Conservation (phyloP, 2,329 filamentous ascomycete genomes). For the Colletotrichum sp. region DNA sequence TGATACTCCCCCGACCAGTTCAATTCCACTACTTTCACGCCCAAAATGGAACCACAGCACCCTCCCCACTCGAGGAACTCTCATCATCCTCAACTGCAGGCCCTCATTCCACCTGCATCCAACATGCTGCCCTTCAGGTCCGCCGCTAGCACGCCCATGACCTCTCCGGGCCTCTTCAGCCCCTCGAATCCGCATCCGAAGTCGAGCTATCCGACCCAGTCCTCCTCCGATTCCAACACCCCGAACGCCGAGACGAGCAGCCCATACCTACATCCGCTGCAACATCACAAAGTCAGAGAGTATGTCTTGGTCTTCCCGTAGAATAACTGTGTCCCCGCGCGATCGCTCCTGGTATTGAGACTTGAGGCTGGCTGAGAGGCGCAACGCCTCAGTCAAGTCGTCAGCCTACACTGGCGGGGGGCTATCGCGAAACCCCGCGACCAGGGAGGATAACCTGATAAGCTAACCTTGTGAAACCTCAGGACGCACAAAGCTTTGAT, state of each 20-base stretch:
- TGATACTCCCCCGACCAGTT: constrained; percentile 9
- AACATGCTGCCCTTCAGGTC: constrained; percentile 50
- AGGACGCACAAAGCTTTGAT: constrained; percentile 91
- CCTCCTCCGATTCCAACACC: constrained; percentile 59
- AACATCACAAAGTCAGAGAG: constrained; percentile 78
- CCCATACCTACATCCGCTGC: constrained; percentile 72
- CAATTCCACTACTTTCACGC: neutral
- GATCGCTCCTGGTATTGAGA: too few species aligned
- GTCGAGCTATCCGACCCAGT: constrained; percentile 40
- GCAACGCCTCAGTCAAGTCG: constrained; percentile 2
- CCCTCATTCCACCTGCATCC: constrained; percentile 31
- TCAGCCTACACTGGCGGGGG: neutral
- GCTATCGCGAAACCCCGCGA: neutral
- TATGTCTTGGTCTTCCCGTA: constrained; percentile 40
- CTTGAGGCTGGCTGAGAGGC: neutral
- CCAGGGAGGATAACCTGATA: neutral
- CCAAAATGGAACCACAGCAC: constrained; percentile 11
- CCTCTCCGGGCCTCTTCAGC: constrained; percentile 67
- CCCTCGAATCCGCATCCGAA: constrained; percentile 49
- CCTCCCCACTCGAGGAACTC: constrained; percentile 5
- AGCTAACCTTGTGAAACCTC: constrained; percentile 3
- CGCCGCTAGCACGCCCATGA: constrained; percentile 61
- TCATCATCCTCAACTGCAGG: constrained; percentile 15
- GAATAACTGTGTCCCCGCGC: neutral
- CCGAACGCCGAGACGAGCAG: constrained; percentile 55